phyloP scores from a whole-genome alignment of 768 basidiomycete genomes.

The Mycena kentingensis region DNA sequence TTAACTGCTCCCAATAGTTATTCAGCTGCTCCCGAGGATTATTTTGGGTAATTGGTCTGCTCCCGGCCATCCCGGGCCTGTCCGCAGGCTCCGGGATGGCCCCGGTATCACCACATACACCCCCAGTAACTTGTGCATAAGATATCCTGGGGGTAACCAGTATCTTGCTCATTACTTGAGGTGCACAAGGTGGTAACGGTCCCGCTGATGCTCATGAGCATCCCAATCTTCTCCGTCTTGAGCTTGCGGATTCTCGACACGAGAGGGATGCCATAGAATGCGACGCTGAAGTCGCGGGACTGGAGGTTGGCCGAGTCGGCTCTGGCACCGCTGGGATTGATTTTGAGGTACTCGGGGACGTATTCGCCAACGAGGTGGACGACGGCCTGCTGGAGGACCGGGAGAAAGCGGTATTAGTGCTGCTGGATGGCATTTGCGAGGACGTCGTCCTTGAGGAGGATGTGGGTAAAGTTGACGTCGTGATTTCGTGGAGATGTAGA shows the following conservation, averaged over 20 bases:
- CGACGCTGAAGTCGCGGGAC: conserved; percentile 91
- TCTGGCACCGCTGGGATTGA: conserved; percentile 86
- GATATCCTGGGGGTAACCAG: no score
- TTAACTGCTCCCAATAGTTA: no score
- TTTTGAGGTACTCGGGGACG: conserved; percentile 93
- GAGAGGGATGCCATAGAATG: conserved; percentile 92
- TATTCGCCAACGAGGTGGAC: conserved; percentile 86
- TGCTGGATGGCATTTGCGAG: conserved; percentile 91
- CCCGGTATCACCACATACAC: no score
- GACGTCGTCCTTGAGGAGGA: conserved; percentile 87
- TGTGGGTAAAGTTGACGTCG: conserved; percentile 91
- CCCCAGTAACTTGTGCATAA: no score
- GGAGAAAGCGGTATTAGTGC: conserved; percentile 96
- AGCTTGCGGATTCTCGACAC: conserved; percentile 94
- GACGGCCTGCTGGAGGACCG: conserved; percentile 89
- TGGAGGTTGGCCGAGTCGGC: conserved; percentile 86
- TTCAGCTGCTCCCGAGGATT: no score
- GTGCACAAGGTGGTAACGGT: no score
- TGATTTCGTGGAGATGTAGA: conserved; percentile 90
- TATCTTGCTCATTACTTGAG: no score
- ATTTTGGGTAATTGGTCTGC: no score
- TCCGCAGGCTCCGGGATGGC: no score
- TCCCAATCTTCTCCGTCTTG: conserved; percentile 91
- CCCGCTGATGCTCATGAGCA: conserved; percentile 91
- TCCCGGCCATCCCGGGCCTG: no score